Evolutionary conservation across 345 rosid genomes (phyloP).

Genomic region (Camelina laxa): DNA sequence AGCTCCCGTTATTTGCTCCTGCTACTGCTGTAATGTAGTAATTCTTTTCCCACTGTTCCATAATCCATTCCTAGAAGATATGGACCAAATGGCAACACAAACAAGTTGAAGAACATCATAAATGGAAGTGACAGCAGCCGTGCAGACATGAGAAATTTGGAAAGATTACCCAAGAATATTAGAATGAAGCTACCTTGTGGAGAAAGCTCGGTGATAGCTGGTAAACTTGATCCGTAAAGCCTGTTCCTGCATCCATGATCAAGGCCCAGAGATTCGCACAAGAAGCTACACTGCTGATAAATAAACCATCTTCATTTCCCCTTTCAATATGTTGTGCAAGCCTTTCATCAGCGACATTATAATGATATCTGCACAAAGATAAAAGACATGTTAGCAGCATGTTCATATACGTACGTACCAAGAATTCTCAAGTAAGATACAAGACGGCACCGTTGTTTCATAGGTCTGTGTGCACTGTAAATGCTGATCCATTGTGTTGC

Average conservation of each 20-base stretch:
- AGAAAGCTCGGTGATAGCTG: constrained; percentile 81
- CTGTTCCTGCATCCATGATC: constrained; percentile 98
- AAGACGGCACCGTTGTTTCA: constrained; percentile 81
- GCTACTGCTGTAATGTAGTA: constrained; percentile 95
- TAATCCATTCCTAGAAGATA: constrained; percentile 80
- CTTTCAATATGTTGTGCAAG: constrained; percentile 82
- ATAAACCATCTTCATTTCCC: constrained; percentile 89
- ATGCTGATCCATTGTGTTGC: constrained; percentile 98
- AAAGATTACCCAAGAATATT: constrained; percentile 18
- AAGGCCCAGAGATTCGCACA: constrained; percentile 93
- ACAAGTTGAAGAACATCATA: constrained; percentile 26
- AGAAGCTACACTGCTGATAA: constrained; percentile 91
- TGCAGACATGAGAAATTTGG: constrained; percentile 22
- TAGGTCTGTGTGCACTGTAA: constrained; percentile 93
- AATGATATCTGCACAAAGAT: constrained; percentile 73
- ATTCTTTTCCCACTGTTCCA: constrained; percentile 98
- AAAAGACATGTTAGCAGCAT: constrained; percentile 28
- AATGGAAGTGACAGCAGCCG: constrained; percentile 3
- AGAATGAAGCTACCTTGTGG: constrained; percentile 69
- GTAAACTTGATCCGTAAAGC: constrained; percentile 79
- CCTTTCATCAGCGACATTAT: constrained; percentile 83
- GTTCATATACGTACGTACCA: constrained; percentile 16
- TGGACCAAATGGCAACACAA: constrained; percentile 15
- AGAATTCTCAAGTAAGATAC: constrained; percentile 17
- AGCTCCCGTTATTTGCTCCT: constrained; percentile 87